A percentile compares a stretch with the other conserved stretches of the same genome.
phyloP scores from a whole-genome alignment of 306 rosid genomes.

The Corylus avellana region DNA sequence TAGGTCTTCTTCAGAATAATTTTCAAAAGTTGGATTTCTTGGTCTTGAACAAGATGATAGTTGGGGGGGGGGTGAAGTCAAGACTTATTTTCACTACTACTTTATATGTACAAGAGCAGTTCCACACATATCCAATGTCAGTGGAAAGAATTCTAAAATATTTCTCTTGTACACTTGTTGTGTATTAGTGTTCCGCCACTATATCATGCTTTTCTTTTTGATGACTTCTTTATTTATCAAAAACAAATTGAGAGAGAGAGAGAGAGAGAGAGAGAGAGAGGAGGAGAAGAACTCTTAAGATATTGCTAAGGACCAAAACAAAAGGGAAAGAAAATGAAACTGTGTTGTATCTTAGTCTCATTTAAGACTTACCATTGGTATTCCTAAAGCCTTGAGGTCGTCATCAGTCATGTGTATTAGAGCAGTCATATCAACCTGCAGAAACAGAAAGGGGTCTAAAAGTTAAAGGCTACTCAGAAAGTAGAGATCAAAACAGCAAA shows the following conservation, averaged over 20 bases:
- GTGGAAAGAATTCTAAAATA: neutral
- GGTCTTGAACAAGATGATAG: neutral
- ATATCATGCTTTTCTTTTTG: neutral
- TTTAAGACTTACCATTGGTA: slow-evolving; percentile 75
- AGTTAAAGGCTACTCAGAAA: slow-evolving; percentile 7
- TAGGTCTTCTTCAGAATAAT: neutral
- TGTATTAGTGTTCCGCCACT: neutral
- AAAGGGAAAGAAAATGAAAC: neutral
- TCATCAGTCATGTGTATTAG: slow-evolving; percentile 95
- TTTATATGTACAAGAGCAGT: neutral
- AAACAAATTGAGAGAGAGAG: neutral
- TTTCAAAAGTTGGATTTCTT: neutral
- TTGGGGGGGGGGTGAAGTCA: neutral
- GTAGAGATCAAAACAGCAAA: slow-evolving; percentile 17
- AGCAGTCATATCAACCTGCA: slow-evolving; percentile 96
- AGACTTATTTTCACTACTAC: neutral
- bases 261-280: neutral
- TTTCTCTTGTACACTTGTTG: neutral
- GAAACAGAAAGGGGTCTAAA: slow-evolving; percentile 23
- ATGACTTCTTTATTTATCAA: neutral
- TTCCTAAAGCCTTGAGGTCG: slow-evolving; percentile 96
- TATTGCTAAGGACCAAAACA: neutral
- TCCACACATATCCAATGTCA: slow-evolving; percentile 5
- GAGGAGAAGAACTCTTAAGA: neutral
- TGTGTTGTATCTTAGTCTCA: slow-evolving; percentile 1